A percentile compares a stretch with the other conserved stretches of the same genome.
These are phyloP conservation scores for Viola odorata DNA, from an alignment of 345 rosid genomes.

Conservation along the genomic window DNA sequence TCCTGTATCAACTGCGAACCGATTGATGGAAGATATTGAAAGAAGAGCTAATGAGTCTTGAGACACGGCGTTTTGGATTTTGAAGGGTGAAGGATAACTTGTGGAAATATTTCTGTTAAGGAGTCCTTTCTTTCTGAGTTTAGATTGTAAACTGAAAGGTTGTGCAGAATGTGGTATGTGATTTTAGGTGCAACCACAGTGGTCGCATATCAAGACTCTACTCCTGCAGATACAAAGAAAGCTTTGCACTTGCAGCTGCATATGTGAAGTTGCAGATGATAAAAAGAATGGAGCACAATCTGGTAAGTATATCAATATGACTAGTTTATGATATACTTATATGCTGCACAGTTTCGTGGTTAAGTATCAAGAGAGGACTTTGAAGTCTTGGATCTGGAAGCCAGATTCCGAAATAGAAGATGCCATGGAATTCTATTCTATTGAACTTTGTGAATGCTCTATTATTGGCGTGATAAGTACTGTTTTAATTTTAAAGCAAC, in stretches of 20 bases:
- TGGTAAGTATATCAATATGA: too few relatives aligned
- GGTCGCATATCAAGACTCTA: neutral
- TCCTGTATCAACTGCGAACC: slow-evolving; percentile 15
- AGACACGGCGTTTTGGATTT: neutral
- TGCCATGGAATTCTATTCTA: too few relatives aligned
- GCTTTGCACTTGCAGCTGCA: neutral
- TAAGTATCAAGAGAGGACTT: too few relatives aligned
- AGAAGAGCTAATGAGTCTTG: neutral
- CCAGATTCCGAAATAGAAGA: too few relatives aligned
- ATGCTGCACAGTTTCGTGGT: too few relatives aligned
- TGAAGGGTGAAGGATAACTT: neutral
- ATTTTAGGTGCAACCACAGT: neutral
- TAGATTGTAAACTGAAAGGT: neutral
- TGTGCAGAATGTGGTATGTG: neutral
- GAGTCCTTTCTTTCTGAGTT: neutral
- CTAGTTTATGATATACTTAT: too few relatives aligned
- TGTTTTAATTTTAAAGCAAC: too few relatives aligned
- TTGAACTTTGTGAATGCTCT: too few relatives aligned
- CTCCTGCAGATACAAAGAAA: neutral
- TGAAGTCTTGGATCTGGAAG: too few relatives aligned
- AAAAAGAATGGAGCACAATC: neutral
- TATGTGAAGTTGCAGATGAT: neutral
- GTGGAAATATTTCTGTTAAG: neutral
- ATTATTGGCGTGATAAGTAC: too few relatives aligned
- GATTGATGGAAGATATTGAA: slow-evolving; percentile 11